Evolutionary conservation across 352 stramenopile genomes (phyloP).

Genomic region (Globisporangium okanoganense): DNA sequence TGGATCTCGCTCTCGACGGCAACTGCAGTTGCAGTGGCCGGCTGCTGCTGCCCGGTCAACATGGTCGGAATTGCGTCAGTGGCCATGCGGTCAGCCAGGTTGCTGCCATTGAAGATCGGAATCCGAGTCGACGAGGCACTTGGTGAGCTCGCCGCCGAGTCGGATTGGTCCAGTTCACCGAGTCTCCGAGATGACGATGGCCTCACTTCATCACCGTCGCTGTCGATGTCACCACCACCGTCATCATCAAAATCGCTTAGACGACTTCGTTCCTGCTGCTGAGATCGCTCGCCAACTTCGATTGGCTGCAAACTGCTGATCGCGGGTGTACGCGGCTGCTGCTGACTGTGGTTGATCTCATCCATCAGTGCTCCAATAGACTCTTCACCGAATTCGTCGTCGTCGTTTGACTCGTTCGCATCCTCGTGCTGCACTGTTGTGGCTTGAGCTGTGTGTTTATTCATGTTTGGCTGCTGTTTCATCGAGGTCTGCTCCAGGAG

Average conservation of each 20-base stretch:
- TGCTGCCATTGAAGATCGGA: conserved; percentile 20
- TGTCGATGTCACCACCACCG: conserved; percentile 16
- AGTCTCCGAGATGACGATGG: background rate
- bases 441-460: background rate
- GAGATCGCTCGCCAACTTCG: background rate
- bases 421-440: background rate
- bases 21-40: background rate
- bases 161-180: background rate
- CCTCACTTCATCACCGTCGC: background rate
- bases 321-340: background rate
- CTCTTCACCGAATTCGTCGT: conserved; percentile 21
- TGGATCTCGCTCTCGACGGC: conserved; percentile 5
- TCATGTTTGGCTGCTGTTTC: conserved; percentile 6
- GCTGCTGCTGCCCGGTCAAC: conserved; percentile 1
- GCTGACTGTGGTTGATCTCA: background rate
- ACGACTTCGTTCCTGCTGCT: background rate
- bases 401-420: background rate
- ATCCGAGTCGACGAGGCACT: conserved; percentile 16
- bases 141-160: conserved; percentile 3
- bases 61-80: conserved; percentile 17
- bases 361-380: conserved; percentile 8
- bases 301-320: background rate
- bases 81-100: conserved; percentile 13
- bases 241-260: conserved; percentile 7
- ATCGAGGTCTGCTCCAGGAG: conserved; percentile 10